Evolutionary conservation across 2,329 filamentous ascomycete genomes (phyloP).

Genomic region (Daldinia sp.): DNA sequence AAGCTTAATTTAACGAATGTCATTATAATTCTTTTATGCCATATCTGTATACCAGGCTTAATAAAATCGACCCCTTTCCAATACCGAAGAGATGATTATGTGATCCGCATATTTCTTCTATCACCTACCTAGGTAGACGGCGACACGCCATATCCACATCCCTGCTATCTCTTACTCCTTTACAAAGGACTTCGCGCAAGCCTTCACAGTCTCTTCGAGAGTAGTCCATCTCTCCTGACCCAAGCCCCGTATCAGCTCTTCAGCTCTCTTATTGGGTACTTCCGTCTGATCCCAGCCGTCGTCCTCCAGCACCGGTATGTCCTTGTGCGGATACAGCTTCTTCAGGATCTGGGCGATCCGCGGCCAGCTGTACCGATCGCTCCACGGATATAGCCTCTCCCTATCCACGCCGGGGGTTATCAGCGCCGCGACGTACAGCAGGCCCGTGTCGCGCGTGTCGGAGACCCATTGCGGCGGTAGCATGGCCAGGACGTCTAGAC

Average conservation of each 20-base stretch:
- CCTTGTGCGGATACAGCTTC: conserved; percentile 47
- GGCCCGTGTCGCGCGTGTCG: conserved; percentile 49
- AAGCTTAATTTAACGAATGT: background rate
- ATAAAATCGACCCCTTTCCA: background rate
- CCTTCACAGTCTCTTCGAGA: conserved; percentile 50
- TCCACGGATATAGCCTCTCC: conserved; percentile 52
- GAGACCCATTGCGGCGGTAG: conserved; percentile 51
- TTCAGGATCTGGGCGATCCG: conserved; percentile 48
- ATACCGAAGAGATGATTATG: background rate
- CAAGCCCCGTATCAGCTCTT: conserved; percentile 47
- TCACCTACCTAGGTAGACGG: background rate
- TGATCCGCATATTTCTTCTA: background rate
- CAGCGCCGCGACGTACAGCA: conserved; percentile 52
- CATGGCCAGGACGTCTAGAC: conserved; percentile 40
- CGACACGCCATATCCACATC: background rate
- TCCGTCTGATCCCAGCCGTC: conserved; percentile 50
- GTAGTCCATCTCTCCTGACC: conserved; percentile 49
- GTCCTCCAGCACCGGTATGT: conserved; percentile 44
- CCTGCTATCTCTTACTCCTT: background rate
- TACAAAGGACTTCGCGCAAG: conserved; percentile 39
- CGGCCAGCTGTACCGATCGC: conserved; percentile 50
- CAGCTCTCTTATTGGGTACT: conserved; percentile 49
- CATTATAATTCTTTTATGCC: background rate
- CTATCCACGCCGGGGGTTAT: conserved; percentile 46
- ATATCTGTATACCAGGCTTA: background rate